Percentiles rank a stretch among this genome's conserved stretches.
These are phyloP conservation scores for Scalesia atractyloides DNA, from an alignment of 129 eudicot genomes.

Conservation along the genomic window DNA sequence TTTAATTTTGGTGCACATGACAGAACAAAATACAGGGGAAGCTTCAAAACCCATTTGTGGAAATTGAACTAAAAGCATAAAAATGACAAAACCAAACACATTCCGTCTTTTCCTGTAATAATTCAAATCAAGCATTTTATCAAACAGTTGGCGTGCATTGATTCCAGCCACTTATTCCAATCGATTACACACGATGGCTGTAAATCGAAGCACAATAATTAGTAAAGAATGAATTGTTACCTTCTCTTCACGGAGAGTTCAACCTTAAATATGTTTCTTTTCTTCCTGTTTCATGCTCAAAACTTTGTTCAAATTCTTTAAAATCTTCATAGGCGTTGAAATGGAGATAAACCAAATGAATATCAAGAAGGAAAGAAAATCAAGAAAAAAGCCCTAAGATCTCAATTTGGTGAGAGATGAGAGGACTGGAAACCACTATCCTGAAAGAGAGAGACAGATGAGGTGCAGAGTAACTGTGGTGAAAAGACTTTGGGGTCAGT, in stretches of 20 bases:
- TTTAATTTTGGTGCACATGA: slow-evolving; percentile 73
- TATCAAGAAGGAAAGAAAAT: slow-evolving; percentile 9
- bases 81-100: slow-evolving; percentile 13
- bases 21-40: slow-evolving; percentile 16
- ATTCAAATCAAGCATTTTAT: slow-evolving; percentile 35
- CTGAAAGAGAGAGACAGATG: no score
- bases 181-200: background rate
- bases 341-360: background rate
- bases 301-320: background rate
- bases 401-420: no score
- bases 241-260: slow-evolving; percentile 10
- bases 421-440: no score
- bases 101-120: slow-evolving; percentile 41
- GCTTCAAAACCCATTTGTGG: slow-evolving; percentile 2
- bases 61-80: background rate
- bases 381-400: slow-evolving; percentile 19
- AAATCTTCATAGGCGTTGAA: slow-evolving; percentile 15
- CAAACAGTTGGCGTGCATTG: slow-evolving; percentile 35
- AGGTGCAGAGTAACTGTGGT: no score
- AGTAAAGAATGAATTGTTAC: slow-evolving; percentile 10
- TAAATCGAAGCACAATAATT: background rate
- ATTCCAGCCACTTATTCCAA: background rate
- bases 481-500: no score
- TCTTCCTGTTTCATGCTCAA: slow-evolving; percentile 1
- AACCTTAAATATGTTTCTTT: slow-evolving; percentile 15